Evolutionary conservation across 768 basidiomycete genomes (phyloP).

Genomic region (Trametes coccinea): DNA sequence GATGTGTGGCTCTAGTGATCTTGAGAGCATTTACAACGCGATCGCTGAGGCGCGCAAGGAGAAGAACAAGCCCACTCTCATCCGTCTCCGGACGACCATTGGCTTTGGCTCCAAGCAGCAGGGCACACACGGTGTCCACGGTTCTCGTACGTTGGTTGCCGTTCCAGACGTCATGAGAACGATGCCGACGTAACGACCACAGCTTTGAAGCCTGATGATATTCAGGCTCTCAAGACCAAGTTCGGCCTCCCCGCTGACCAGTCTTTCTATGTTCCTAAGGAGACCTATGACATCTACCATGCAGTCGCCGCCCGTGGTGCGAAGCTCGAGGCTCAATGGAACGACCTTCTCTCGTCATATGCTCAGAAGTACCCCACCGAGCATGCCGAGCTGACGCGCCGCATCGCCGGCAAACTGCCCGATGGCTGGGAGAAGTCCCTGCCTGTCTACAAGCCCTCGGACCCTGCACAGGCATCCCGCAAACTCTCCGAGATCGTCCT

Average conservation of each 20-base stretch:
- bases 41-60: slow-evolving; percentile 77
- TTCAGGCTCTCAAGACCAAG: slow-evolving; percentile 77
- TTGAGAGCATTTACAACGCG: slow-evolving; percentile 73
- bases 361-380: slow-evolving; percentile 78
- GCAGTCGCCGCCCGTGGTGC: slow-evolving; percentile 73
- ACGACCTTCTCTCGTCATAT: slow-evolving; percentile 65
- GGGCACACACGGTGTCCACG: slow-evolving; percentile 94
- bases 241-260: slow-evolving; percentile 79
- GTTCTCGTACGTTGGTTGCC: slow-evolving; percentile 65
- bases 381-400: slow-evolving; percentile 82
- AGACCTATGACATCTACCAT: slow-evolving; percentile 67
- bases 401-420: slow-evolving; percentile 81
- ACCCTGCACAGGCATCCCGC: slow-evolving; percentile 86
- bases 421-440: slow-evolving; percentile 83
- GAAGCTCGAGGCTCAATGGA: slow-evolving; percentile 74
- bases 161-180: background rate
- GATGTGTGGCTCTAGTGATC: slow-evolving; percentile 53
- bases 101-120: slow-evolving; percentile 92
- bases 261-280: slow-evolving; percentile 76
- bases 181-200: background rate
- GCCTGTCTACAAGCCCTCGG: slow-evolving; percentile 81
- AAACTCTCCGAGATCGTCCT: slow-evolving; percentile 92
- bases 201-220: slow-evolving; percentile 94
- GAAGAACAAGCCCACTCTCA: slow-evolving; percentile 83
- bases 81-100: slow-evolving; percentile 85